Evolutionary conservation across 2,329 filamentous ascomycete species (phyloP).

Genomic region (Fusarium nelsonii): DNA sequence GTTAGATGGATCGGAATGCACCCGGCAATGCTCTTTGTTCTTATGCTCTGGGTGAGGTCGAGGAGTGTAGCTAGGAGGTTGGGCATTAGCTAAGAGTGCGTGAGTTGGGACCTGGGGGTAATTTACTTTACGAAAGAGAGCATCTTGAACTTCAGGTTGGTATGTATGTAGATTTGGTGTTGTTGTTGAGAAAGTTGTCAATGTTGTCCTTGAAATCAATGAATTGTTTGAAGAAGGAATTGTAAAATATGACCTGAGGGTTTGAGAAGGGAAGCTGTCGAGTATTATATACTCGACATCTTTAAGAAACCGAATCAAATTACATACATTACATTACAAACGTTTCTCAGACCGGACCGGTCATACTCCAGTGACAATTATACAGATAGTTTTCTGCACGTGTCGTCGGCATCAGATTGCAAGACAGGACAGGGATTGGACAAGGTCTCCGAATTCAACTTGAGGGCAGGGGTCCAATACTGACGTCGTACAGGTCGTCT

Average conservation of each 20-base stretch:
- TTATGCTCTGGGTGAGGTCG: slow-evolving; percentile 43
- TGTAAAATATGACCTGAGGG: neutral
- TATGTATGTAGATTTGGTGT: neutral
- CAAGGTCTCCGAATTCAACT: slow-evolving; percentile 11
- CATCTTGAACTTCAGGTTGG: slow-evolving; percentile 21
- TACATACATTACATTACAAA: slow-evolving; percentile 20
- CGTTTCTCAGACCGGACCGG: slow-evolving; percentile 31
- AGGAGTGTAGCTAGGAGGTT: slow-evolving; percentile 37
- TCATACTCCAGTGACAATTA: slow-evolving; percentile 24
- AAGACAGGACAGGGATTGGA: slow-evolving; percentile 17
- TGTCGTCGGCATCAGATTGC: slow-evolving; percentile 33
- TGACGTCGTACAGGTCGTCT: slow-evolving; percentile 35
- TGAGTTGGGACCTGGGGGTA: neutral
- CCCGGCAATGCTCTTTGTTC: slow-evolving; percentile 41
- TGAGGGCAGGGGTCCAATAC: slow-evolving; percentile 16
- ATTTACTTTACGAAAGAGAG: slow-evolving; percentile 42
- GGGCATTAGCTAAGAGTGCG: slow-evolving; percentile 4
- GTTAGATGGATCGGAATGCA: slow-evolving; percentile 33
- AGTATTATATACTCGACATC: slow-evolving; percentile 27
- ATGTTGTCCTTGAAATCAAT: slow-evolving; percentile 5
- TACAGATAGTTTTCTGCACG: slow-evolving; percentile 13
- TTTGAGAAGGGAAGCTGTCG: slow-evolving; percentile 3
- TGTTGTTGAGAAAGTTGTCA: neutral
- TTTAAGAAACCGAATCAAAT: slow-evolving; percentile 7
- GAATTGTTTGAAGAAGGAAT: slow-evolving; percentile 9